Percentiles rank a stretch among this genome's conserved stretches.
Conservation (phyloP, 2,329 filamentous ascomycete genomes). For the Trichoderma sp. region DNA sequence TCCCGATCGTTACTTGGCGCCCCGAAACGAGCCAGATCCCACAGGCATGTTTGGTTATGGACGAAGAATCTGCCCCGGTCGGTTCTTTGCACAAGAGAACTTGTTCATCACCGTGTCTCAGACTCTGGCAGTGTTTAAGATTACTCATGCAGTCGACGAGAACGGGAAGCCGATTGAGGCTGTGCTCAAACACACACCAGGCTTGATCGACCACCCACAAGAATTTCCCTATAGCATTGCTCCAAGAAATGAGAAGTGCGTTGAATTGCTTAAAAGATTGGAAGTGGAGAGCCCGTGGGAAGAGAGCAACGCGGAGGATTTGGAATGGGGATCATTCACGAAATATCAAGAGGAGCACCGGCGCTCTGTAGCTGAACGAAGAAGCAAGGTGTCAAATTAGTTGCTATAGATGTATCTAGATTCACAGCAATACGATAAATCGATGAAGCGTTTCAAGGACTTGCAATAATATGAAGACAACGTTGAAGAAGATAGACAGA, state of each 20-base stretch:
- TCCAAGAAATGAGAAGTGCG: slow-evolving; percentile 25
- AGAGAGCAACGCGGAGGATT: slow-evolving; percentile 25
- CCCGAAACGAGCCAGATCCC: slow-evolving; percentile 5
- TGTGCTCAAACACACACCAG: slow-evolving; percentile 24
- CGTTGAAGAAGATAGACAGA: neutral
- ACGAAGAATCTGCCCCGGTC: slow-evolving; percentile 39
- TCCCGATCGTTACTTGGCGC: slow-evolving; percentile 6
- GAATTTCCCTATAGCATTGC: slow-evolving; percentile 26
- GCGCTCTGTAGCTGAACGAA: neutral
- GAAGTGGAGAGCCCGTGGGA: slow-evolving; percentile 30
- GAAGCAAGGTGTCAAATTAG: neutral
- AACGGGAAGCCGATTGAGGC: slow-evolving; percentile 26
- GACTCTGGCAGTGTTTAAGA: slow-evolving; percentile 48
- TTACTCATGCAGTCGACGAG: slow-evolving; percentile 33
- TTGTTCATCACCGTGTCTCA: slow-evolving; percentile 40
- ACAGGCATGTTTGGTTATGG: slow-evolving; percentile 38
- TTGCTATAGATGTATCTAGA: neutral
- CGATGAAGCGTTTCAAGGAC: neutral
- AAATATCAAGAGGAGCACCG: neutral
- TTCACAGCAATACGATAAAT: neutral
- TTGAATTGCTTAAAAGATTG: slow-evolving; percentile 25
- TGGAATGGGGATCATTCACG: neutral
- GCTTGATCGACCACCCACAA: slow-evolving; percentile 26
- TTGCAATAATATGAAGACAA: neutral
- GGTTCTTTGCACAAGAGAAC: slow-evolving; percentile 34